Conservation (phyloP, 2,329 filamentous ascomycete genomes). For the Ascochyta clinopodiicola region DNA sequence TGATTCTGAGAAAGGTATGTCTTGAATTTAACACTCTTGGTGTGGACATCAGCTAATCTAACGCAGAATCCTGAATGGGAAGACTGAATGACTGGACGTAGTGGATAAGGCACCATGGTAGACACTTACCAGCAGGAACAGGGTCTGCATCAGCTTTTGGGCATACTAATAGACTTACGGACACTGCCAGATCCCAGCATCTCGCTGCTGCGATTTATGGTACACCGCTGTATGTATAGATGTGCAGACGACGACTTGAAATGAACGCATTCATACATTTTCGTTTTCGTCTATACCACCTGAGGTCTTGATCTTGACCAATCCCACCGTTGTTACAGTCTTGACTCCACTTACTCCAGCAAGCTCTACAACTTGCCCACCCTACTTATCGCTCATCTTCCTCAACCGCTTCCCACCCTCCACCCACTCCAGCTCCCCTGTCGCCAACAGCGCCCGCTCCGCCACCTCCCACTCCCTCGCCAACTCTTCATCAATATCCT, state of each 20-base stretch:
- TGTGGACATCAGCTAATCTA: constrained; percentile 19
- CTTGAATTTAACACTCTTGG: neutral
- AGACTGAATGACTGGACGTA: constrained; percentile 35
- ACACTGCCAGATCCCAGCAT: constrained; percentile 14
- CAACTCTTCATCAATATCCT: neutral
- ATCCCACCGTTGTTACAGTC: too few species aligned
- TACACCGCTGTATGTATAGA: constrained; percentile 39
- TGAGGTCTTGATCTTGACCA: neutral
- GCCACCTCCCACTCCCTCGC: neutral
- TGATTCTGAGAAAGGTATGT: constrained; percentile 94
- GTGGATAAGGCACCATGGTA: constrained; percentile 7
- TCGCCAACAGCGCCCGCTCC: neutral
- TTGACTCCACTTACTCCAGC: too few species aligned
- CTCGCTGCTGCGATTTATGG: constrained; percentile 9
- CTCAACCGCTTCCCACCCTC: neutral
- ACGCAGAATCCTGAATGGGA: constrained; percentile 56
- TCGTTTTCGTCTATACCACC: neutral
- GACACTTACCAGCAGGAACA: constrained; percentile 13
- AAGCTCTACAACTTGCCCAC: neutral
- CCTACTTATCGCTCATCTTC: neutral
- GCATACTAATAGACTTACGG: constrained; percentile 41
- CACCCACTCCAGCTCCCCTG: neutral
- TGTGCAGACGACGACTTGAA: constrained; percentile 32
- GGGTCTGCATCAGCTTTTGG: constrained; percentile 26
- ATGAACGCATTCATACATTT: constrained; percentile 33